These are phyloP conservation scores for Aspergillus nidulans DNA, from an alignment of 495 filamentous ascomycete species.

Conservation along the genomic window DNA sequence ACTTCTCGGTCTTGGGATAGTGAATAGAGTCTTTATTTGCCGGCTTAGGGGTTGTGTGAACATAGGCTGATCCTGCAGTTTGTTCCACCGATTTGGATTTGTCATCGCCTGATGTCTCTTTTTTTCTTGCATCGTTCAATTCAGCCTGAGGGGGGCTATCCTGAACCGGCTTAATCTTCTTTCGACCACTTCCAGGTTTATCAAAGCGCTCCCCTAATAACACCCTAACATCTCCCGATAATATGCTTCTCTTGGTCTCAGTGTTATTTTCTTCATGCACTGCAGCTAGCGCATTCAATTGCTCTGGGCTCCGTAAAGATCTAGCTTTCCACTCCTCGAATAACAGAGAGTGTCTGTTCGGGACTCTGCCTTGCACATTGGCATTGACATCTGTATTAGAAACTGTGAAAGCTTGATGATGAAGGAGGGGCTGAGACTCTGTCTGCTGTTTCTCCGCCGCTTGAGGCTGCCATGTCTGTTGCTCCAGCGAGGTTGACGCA, in stretches of 20 bases:
- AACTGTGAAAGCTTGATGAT: background rate
- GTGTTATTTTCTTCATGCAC: background rate
- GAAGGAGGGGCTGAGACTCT: background rate
- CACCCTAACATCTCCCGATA: background rate
- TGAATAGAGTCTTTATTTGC: background rate
- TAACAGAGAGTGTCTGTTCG: constrained; percentile 8
- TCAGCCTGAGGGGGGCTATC: background rate
- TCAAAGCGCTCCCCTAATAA: background rate
- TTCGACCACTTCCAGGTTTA: background rate
- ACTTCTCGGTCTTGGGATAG: background rate
- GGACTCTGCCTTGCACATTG: background rate
- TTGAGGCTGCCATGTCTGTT: background rate
- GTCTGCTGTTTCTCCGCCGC: background rate
- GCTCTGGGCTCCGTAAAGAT: background rate
- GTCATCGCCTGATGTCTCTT: too few species aligned
- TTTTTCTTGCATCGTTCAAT: too few species aligned
- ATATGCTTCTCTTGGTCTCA: background rate
- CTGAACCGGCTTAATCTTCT: background rate
- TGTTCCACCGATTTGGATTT: background rate
- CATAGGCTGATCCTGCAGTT: background rate
- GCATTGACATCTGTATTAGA: background rate
- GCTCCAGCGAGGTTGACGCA: background rate
- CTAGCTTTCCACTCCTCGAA: constrained; percentile 22
- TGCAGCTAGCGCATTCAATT: background rate
- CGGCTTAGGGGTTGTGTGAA: background rate